phyloP scores from a whole-genome alignment of 805 yeast species.

The Metschnikowia vanudenii region DNA sequence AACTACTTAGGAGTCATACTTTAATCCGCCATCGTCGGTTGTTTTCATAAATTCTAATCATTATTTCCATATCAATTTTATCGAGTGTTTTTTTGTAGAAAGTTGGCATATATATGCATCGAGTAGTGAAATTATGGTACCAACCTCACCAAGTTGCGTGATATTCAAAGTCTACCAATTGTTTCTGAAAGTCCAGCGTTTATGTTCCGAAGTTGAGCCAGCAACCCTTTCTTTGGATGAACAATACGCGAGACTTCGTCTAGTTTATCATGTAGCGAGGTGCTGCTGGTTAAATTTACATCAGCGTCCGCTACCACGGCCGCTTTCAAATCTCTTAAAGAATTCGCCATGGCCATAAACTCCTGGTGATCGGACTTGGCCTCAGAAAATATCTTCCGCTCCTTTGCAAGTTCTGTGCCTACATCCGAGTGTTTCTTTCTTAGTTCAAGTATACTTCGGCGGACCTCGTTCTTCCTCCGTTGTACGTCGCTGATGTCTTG shows the following conservation, averaged over 20 bases:
- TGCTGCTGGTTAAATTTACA: not conserved
- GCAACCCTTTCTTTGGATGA: constrained; percentile 12
- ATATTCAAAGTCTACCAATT: constrained; percentile 1
- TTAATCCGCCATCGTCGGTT: not conserved
- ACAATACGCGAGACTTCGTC: constrained; percentile 7
- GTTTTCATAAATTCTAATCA: not conserved
- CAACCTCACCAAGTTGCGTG: too few relatives aligned
- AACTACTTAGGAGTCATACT: not conserved
- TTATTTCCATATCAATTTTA: not conserved
- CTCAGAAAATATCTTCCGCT: constrained; percentile 24
- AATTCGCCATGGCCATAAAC: constrained; percentile 15
- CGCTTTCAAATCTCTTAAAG: constrained; percentile 10
- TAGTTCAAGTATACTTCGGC: constrained; percentile 32
- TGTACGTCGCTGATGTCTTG: constrained; percentile 30
- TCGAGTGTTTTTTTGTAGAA: too few relatives aligned
- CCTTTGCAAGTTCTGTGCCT: constrained; percentile 31
- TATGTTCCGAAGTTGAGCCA: constrained; percentile 11
- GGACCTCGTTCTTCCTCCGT: constrained; percentile 30
- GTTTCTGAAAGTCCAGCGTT: constrained; percentile 7
- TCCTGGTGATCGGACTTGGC: constrained; percentile 19
- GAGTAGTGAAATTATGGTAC: too few relatives aligned
- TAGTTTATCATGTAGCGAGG: constrained; percentile 2
- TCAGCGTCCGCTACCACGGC: constrained; percentile 1
- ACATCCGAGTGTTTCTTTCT: constrained; percentile 30
- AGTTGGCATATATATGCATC: too few relatives aligned